These are phyloP conservation scores for Suhomyces canberraensis DNA, from an alignment of 805 yeast species.

Conservation along the genomic window DNA sequence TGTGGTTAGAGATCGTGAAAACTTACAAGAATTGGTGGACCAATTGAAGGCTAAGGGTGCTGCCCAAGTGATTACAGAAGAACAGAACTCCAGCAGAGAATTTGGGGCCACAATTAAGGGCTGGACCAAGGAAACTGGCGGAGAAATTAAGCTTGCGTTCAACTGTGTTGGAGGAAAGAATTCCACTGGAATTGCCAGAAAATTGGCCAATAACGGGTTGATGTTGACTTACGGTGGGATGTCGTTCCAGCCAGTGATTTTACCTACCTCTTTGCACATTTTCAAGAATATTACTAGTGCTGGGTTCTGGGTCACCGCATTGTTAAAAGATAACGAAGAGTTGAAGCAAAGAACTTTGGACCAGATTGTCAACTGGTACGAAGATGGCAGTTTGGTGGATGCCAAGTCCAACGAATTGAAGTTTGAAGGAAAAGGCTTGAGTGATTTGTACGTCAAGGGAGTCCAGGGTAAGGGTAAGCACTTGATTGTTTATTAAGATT, in stretches of 20 bases:
- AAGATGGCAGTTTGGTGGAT: conserved; percentile 34
- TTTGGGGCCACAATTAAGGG: conserved; percentile 58
- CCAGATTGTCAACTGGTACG: conserved; percentile 41
- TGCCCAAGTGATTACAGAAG: conserved; percentile 84
- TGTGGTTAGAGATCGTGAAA: conserved; percentile 82
- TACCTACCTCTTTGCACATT: conserved; percentile 85
- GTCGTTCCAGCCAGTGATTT: conserved; percentile 91
- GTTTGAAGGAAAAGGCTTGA: conserved; percentile 23
- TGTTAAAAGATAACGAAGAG: conserved; percentile 32
- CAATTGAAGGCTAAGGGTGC: conserved; percentile 72
- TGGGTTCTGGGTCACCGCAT: conserved; percentile 89
- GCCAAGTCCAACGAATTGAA: conserved; percentile 33
- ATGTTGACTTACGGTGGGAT: conserved; percentile 95
- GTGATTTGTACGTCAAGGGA: conserved; percentile 25
- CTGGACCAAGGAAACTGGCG: conserved; percentile 47
- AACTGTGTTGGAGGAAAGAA: conserved; percentile 94
- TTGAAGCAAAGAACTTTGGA: conserved; percentile 36
- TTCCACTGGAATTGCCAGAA: conserved; percentile 77
- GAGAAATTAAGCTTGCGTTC: conserved; percentile 69
- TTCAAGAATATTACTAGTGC: conserved; percentile 82
- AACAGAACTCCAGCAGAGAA: conserved; percentile 67
- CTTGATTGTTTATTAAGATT: conserved; percentile 21
- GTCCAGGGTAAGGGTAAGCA: conserved; percentile 39
- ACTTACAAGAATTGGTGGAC: conserved; percentile 55
- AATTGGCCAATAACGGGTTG: conserved; percentile 68